Base-by-base conservation (phyloP, 345 rosid genomes). In the Aquilaria sinensis region DNA sequence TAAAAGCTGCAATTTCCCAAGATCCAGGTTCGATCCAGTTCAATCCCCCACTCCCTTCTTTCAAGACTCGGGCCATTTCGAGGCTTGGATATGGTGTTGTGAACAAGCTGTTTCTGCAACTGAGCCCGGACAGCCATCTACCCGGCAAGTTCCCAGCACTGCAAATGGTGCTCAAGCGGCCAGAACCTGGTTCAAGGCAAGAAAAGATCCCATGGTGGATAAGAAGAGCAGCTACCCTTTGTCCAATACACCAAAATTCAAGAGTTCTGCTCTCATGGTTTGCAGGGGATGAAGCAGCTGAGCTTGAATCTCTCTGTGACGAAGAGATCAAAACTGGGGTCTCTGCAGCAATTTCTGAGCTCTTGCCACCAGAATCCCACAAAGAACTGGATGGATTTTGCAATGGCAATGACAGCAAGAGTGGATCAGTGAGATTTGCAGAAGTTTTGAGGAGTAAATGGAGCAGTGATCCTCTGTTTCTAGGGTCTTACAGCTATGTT, bases 81-180 rank as follows among this genome's bases (percentile, higher is more conserved):
- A 88, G 92, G 55, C 78, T 94, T 3, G 99, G 99, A 8, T 94
- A 47, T 34, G 99, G 99, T 51, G 97, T 86, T 63, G 99, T 94
- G 52, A 94, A 94, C 84, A 94, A 94, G 81, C 45, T 94, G 69
- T 94, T 94, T 56, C 73, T 94, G 9, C 81, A 85, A 77, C 9
- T 79, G 69, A 72, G 77, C 67, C 62, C 78, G 37, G 63, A 51
- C 16, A 31, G 60, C 14, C 76, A 70, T 30, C 67, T 43, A 54
- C 13, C 13, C 13, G 53, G 37, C 67, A 74, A 70, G 33, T 88
- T 88, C 63, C 96, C 97, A 0, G 77, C 79, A 68, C 49, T 94
- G 69, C 95, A 88, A 62, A 80, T 86, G 85, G 90, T 81, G 45
- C 90, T 94, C 58, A 84, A 80, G 56, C 70, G 75, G 0, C 68